A percentile compares a stretch with the other conserved stretches of the same genome.
Evolutionary conservation across 2,329 filamentous ascomycete genomes (phyloP).

Genomic region (Penicillium sp.): DNA sequence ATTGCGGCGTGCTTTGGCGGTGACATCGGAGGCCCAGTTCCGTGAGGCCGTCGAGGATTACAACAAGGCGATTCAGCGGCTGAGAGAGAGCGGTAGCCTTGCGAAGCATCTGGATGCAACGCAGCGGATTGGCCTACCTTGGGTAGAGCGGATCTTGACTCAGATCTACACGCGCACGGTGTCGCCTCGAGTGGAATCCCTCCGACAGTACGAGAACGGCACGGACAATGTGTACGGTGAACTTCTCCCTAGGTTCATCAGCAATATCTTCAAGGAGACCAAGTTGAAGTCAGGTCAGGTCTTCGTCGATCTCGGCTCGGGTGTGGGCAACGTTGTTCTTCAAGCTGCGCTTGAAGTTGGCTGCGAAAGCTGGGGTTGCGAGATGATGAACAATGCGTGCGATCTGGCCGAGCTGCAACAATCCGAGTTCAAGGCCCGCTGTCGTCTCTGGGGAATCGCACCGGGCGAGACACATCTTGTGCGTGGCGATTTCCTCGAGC

Average conservation of each 20-base stretch:
- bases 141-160: slow-evolving; percentile 73
- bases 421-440: slow-evolving; percentile 76
- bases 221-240: slow-evolving; percentile 95
- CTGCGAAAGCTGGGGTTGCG: slow-evolving; percentile 92
- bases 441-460: slow-evolving; percentile 79
- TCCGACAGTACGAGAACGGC: slow-evolving; percentile 81
- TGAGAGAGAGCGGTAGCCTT: slow-evolving; percentile 67
- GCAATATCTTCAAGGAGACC: slow-evolving; percentile 72
- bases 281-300: slow-evolving; percentile 74
- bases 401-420: slow-evolving; percentile 74
- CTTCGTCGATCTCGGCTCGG: slow-evolving; percentile 92
- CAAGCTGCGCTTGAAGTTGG: slow-evolving; percentile 91
- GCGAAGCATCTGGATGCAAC: slow-evolving; percentile 64
- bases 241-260: slow-evolving; percentile 76
- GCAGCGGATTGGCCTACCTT: slow-evolving; percentile 63
- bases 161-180: slow-evolving; percentile 92
- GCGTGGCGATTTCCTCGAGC: slow-evolving; percentile 76
- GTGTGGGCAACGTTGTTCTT: slow-evolving; percentile 90
- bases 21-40: slow-evolving; percentile 66
- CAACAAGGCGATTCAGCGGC: slow-evolving; percentile 63
- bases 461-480: slow-evolving; percentile 75
- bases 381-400: slow-evolving; percentile 90
- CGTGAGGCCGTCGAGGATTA: slow-evolving; percentile 67
- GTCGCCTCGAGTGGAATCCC: slow-evolving; percentile 75
- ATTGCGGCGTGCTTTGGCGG: slow-evolving; percentile 67